Evolutionary conservation across 345 rosid genomes (phyloP), one percentile per base, ranked within the genome.

Genomic region (Melaleuca quinquenervia): DNA sequence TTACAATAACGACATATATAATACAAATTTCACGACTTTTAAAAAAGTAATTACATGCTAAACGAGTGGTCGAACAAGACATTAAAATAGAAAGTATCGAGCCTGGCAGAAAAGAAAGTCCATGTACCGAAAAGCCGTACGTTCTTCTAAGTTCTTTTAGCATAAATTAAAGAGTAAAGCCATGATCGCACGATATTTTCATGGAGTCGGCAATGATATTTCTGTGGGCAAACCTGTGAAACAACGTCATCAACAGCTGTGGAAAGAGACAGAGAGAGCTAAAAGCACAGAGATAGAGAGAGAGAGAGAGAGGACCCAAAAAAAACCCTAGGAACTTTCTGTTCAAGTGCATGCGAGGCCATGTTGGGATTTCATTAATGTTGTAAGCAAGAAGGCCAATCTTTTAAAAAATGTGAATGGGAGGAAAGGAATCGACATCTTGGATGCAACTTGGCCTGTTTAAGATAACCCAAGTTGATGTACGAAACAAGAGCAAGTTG

Each of bases 401-500:
- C 78, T 36, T 16, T 16, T 52, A 6, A 8, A 62, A 64, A 64
- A 32, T 3, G 8, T 36, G 78, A 70, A 70, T 70, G 48, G 26
- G 45, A 70, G 45, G 78, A 70, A 58, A 58, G 70, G 70, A 58
- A 58, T 58, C 70, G 0, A 36, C 48, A 70, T 36, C 48, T 36
- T 32, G 78, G 5, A 36, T 70, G 78, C 78, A 70, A 70, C 78
- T 70, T 70, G 78, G 18, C 26, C 78, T 70, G 11, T 9, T 70
- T 36, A 70, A 16, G 48, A 70, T 70, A 70, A 36, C 78, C 78
- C 78, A 70, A 70, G 78, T 70, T 70, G 78, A 70, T 70, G 78
- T 70, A 70, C 78, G 48, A 70, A 70, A 70, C 48, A 70, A 36
- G 78, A 36, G 9, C 78, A 36, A 70, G 3, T 70, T 70, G 78